Conservation (phyloP, 441 rosid species). For the Populus tomentosa region DNA sequence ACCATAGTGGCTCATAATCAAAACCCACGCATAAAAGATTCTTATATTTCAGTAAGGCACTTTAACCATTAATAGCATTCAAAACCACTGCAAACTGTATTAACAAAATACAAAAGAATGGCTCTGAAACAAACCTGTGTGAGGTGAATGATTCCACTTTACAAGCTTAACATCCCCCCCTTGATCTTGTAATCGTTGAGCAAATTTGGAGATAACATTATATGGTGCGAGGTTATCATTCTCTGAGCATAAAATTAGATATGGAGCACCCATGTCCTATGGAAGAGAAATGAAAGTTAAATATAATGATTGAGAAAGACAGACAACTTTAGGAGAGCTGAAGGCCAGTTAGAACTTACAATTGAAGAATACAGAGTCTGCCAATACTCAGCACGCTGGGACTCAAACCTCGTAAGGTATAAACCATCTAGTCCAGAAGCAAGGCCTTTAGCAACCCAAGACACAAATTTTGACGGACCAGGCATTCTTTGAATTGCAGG, state of each 20-base stretch:
- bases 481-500: conserved; percentile 61
- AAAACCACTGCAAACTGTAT: background rate
- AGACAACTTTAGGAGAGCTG: conserved; percentile 4
- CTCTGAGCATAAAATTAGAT: conserved; percentile 77
- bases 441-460: conserved; percentile 78
- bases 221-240: conserved; percentile 68
- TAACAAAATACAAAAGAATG: background rate
- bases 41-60: background rate
- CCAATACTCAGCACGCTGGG: conserved; percentile 91
- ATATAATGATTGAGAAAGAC: conserved; percentile 5
- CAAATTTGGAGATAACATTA: conserved; percentile 49
- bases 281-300: conserved; percentile 7
- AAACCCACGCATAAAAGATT: background rate
- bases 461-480: conserved; percentile 61
- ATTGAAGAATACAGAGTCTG: conserved; percentile 65
- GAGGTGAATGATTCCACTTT: conserved; percentile 71
- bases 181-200: conserved; percentile 49
- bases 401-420: conserved; percentile 78
- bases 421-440: conserved; percentile 73
- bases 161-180: conserved; percentile 85
- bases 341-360: conserved; percentile 48
- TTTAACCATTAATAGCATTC: background rate
- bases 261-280: conserved; percentile 81
- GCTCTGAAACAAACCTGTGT: conserved; percentile 49
- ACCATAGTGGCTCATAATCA: background rate